Base-by-base conservation (phyloP, 768 basidiomycete genomes). In the Suillus bovinus region DNA sequence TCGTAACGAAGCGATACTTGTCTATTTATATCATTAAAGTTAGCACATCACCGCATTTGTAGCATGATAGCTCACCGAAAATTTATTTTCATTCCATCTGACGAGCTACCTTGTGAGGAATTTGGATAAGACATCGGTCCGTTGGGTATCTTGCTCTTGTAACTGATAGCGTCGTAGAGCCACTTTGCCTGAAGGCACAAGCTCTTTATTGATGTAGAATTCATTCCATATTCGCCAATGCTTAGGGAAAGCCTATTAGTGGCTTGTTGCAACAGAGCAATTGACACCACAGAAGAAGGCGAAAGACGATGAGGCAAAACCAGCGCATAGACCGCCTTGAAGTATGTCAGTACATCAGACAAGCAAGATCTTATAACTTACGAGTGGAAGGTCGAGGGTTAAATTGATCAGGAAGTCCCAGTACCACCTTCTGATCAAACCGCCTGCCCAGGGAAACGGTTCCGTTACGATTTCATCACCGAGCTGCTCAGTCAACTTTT, bases 251-350 rank as follows among this genome's bases (percentile, higher is more conserved):
- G 52, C 0, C 67, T 64, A 8, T 5, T 56, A 9, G 69, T 69
- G 7, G 76, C 72, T 44, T 76, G 75, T 59, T 78, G 76, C 42
- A 78, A 62, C 17, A 82, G 68, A 5, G 66, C 68, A 53, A 81
- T 76, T 7, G 73, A 70, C 5, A 71, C 63, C 14, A 80, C 52
- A 16, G 73, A 70, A 20, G 73, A 74, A 11, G 67, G 58, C 0
- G 78, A 73, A 11, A 71, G 58, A 68, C 20, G 65, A 65, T 66
- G 36, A 63, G 67, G 66, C 13, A 68, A 59, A 5, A 66, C 38
- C 60, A 76, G 42, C 24, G 47, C 71, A 59, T 68, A 73, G 20
- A 71, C 27, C 0, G 59, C 70, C 74, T 76, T 50, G n/a, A 59
- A 38, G 60, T 5, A 64, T 53, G n/a, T 44, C 9, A 41, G 41